Base-by-base conservation (phyloP, 306 rosid species). In the Erythrophleum fordii region DNA sequence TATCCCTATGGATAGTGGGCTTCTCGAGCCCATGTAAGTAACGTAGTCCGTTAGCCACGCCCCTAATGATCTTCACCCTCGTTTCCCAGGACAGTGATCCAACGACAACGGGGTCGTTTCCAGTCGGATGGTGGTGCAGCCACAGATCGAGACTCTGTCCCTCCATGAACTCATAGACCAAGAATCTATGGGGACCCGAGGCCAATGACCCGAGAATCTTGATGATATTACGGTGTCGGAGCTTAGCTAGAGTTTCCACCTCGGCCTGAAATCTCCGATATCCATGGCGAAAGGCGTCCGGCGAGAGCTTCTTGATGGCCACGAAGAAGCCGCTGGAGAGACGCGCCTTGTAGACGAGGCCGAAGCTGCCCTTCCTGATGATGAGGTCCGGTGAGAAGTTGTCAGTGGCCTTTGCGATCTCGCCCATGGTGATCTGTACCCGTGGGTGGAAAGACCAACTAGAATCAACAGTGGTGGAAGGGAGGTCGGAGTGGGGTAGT, bases 281-380 rank as follows among this genome's bases (percentile, higher is more conserved):
- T 17, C 98, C 98, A 73, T 94, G 98, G 80, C n/a, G n/a, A n/a
- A 94, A 94, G 20, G 98, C 97, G 68, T 89, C 92, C 1, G 83
- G 16, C n/a, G 52, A 46, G 17, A 13, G 18, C 5, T 13, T 12
- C 52, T 2, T 13, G 52, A 46, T 13, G 18, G 52, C 52, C 18
- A 46, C 52, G 1, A 13, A 18, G 18, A 12, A 0, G 52, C 18
- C 52, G 52, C 14, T 44, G 14, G 49, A 44, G 16, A 44, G 49
- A 10, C 16, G 49, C 13, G 49, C 49, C 49, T 44, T 44, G 49
- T 11, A 44, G 16, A 44, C 49, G 49, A 44, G 11, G 49, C 49
- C 16, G 16, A 44, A 44, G 3, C 14, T 44, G 13, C 49, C 14
- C 2, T 3, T 3, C 8, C 49, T 13, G 14, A 44, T 1, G 49